Evolutionary conservation across 1,139 yeast genomes (phyloP).

Genomic region (Debaryomycetaceae sp.): DNA sequence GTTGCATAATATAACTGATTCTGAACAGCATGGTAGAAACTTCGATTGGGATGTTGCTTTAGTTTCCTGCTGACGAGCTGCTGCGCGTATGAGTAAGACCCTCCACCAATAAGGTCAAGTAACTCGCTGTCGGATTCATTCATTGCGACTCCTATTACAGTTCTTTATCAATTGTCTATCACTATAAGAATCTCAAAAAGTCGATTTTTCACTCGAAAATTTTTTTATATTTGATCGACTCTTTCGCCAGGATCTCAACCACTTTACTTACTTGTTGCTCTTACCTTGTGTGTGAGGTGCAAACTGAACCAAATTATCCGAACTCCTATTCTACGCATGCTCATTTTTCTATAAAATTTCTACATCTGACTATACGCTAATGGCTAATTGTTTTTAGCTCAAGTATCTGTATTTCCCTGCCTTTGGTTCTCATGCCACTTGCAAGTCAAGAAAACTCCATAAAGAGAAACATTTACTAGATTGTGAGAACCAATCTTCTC

Average conservation of each 20-base stretch:
- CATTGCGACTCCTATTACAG: slow-evolving; percentile 13
- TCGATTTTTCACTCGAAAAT: neutral
- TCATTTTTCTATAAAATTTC: neutral
- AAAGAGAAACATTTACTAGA: slow-evolving; percentile 9
- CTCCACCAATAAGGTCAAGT: slow-evolving; percentile 48
- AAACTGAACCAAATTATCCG: too few relatives aligned
- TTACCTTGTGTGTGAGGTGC: too few relatives aligned
- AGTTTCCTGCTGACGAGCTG: slow-evolving; percentile 48
- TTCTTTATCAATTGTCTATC: slow-evolving; percentile 1
- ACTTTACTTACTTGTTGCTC: too few relatives aligned
- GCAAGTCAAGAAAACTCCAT: slow-evolving; percentile 16
- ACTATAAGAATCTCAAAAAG: neutral
- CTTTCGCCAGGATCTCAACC: too few relatives aligned
- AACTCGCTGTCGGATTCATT: slow-evolving; percentile 25
- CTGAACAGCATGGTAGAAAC: slow-evolving; percentile 51
- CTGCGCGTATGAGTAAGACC: slow-evolving; percentile 53
- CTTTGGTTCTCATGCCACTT: slow-evolving; percentile 19
- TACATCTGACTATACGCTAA: neutral
- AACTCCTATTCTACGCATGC: too few relatives aligned
- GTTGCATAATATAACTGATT: slow-evolving; percentile 40
- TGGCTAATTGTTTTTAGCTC: too few relatives aligned
- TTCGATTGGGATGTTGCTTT: slow-evolving; percentile 52
- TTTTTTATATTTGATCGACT: too few relatives aligned
- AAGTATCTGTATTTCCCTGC: slow-evolving; percentile 15
- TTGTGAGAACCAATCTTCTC: neutral